phyloP scores from a whole-genome alignment of 2,329 filamentous ascomycete species.

The Bipolaris bicolor region DNA sequence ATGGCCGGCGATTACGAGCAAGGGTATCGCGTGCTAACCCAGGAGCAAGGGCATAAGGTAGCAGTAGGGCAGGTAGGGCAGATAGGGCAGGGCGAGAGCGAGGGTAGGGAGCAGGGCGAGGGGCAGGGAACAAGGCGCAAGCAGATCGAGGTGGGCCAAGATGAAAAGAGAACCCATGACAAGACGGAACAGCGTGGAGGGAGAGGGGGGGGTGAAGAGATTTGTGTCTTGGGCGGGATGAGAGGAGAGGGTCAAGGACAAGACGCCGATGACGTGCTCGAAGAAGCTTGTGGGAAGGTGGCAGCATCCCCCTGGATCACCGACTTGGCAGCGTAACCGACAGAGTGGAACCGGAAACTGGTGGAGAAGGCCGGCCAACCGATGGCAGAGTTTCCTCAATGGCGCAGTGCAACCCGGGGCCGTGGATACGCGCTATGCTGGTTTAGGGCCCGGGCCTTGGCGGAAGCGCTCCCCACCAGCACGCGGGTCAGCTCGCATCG shows the following conservation, averaged over 20 bases:
- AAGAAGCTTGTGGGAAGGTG: conserved; percentile 5
- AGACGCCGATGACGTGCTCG: conserved; percentile 27
- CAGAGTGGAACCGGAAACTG: conserved; percentile 38
- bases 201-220: too few species aligned
- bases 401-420: conserved; percentile 34
- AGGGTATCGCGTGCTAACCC: too few species aligned
- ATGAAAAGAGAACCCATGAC: too few species aligned
- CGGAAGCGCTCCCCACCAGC: conserved; percentile 2
- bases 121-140: too few species aligned
- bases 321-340: conserved; percentile 33
- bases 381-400: conserved; percentile 34
- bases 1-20: too few species aligned
- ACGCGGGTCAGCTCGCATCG: conserved; percentile 4
- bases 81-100: too few species aligned
- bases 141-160: too few species aligned
- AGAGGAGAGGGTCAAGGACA: conserved; percentile 22
- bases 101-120: too few species aligned
- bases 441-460: conserved; percentile 23
- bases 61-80: too few species aligned
- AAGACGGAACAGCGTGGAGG: too few species aligned
- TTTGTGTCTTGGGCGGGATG: conserved; percentile 5
- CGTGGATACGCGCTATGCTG: conserved; percentile 37
- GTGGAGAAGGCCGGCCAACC: conserved; percentile 34
- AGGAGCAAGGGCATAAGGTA: too few species aligned
- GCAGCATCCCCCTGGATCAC: conserved; percentile 12